Conservation (phyloP, 2,329 filamentous ascomycete species). For the Penicillium olsonii region DNA sequence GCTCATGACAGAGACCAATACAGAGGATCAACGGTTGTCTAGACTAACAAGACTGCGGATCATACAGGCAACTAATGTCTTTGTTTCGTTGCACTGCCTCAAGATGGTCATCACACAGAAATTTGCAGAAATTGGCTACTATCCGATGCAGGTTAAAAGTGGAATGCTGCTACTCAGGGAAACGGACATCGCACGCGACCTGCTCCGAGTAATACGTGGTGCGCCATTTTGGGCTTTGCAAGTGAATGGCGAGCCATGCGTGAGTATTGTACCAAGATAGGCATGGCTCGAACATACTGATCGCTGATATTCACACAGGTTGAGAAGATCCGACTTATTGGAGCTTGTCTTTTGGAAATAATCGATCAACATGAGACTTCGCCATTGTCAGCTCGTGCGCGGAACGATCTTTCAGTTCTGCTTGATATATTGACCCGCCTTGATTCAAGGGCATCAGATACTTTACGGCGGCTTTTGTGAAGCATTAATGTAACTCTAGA, state of each 20-base stretch:
- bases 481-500: background rate
- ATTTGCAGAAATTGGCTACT: slow-evolving; percentile 23
- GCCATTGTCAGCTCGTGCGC: slow-evolving; percentile 40
- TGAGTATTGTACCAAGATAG: slow-evolving; percentile 1
- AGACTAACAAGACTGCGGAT: slow-evolving; percentile 23
- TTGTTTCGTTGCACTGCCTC: slow-evolving; percentile 39
- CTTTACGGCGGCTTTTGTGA: slow-evolving; percentile 27
- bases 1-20: slow-evolving; percentile 6
- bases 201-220: slow-evolving; percentile 44
- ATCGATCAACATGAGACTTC: slow-evolving; percentile 39
- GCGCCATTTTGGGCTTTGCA: slow-evolving; percentile 43
- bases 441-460: slow-evolving; percentile 49
- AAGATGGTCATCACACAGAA: slow-evolving; percentile 42
- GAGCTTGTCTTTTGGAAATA: slow-evolving; percentile 19
- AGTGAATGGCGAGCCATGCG: slow-evolving; percentile 22
- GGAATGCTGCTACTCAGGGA: slow-evolving; percentile 29
- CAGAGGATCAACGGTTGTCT: slow-evolving; percentile 5
- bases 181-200: slow-evolving; percentile 49
- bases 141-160: slow-evolving; percentile 5
- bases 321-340: slow-evolving; percentile 20
- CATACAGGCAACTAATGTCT: slow-evolving; percentile 46
- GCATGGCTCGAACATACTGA: background rate
- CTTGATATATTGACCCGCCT: slow-evolving; percentile 45
- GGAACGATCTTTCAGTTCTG: slow-evolving; percentile 42
- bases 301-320: slow-evolving; percentile 10